Evolutionary conservation across 495 filamentous ascomycete species (phyloP), one percentile per base, ranked within the genome.

Genomic region (Rusavskia elegans): DNA sequence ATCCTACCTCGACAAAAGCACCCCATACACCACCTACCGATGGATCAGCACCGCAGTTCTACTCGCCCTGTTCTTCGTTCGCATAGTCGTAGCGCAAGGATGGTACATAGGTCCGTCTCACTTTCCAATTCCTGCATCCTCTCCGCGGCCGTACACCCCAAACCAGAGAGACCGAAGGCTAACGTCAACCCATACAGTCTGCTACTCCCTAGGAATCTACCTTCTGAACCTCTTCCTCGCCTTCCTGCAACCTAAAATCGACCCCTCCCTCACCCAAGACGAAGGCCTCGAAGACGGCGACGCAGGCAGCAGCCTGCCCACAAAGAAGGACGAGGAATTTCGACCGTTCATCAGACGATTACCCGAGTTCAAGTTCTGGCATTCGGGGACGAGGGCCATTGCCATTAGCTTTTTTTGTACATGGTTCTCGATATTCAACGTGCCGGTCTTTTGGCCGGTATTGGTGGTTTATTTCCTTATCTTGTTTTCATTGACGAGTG

Each of bases 321-420:
- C 87, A 37, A 95, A 94, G 71, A 79, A 88, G 57, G 88, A 95
- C 64, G 87, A 97, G 57, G 92, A 98, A 71, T 98, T 98, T 74
- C 79, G 87, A 38, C 92, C 92, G 2, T 98, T 98, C 64, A 95
- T 98, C 65, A 76, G 92, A 58, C 79, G 92, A 42, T 80, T 98
- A 21, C 92, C 92, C 23, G 92, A 98, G 71, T 98, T 98, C 78
- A 98, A 97, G 77, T 98, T 98, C 78, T 98, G 92, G 92, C 82
- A 96, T 66, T 80, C 83, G 49, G 89, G 89, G 41, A 96, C 92
- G 54, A 80, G 87, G 60, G 92, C 92, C 46, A 77, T 96, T 62
- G 58, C 72, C 51, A 87, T 96, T 60, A 82, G 76, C 9, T 97
- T 98, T 60, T 55, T 82, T 41, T 95, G 89, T 75, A 85, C 79